Conservation (phyloP, 805 yeast genomes). For the Zygotorulaspora florentina region DNA sequence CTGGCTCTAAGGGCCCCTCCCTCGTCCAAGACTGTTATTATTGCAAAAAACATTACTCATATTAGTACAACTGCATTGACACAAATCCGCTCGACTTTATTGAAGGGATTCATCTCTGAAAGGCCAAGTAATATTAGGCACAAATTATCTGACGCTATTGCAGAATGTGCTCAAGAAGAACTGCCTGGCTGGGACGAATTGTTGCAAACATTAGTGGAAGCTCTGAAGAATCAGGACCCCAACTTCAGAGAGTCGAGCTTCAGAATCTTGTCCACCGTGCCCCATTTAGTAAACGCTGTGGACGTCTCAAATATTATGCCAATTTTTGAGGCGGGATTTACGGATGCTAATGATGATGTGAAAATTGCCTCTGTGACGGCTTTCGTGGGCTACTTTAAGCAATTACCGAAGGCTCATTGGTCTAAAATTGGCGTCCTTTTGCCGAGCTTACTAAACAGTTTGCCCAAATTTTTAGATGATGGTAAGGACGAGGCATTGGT, state of each 20-base stretch:
- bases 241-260: slow-evolving; percentile 85
- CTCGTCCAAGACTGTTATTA: slow-evolving; percentile 48
- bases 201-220: slow-evolving; percentile 67
- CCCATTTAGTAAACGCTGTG: slow-evolving; percentile 64
- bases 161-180: slow-evolving; percentile 80
- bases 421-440: slow-evolving; percentile 67
- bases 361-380: slow-evolving; percentile 90
- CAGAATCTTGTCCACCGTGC: slow-evolving; percentile 81
- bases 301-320: slow-evolving; percentile 56
- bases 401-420: slow-evolving; percentile 78
- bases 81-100: slow-evolving; percentile 60
- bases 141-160: slow-evolving; percentile 88
- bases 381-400: slow-evolving; percentile 82
- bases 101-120: slow-evolving; percentile 67
- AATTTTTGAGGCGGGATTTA: slow-evolving; percentile 75
- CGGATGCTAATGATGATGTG: slow-evolving; percentile 74
- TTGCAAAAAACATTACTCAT: slow-evolving; percentile 74
- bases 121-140: slow-evolving; percentile 80
- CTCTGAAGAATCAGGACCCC: slow-evolving; percentile 51
- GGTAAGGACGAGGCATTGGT: slow-evolving; percentile 81
- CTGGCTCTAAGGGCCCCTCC: slow-evolving; percentile 78
- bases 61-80: slow-evolving; percentile 53
- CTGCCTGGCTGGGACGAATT: slow-evolving; percentile 70
- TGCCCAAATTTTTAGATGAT: slow-evolving; percentile 75
- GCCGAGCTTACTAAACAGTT: slow-evolving; percentile 78